Percentiles rank a stretch among this genome's conserved stretches.
Conservation (phyloP, 2,329 filamentous ascomycete species). For the Metarhizium sp. region DNA sequence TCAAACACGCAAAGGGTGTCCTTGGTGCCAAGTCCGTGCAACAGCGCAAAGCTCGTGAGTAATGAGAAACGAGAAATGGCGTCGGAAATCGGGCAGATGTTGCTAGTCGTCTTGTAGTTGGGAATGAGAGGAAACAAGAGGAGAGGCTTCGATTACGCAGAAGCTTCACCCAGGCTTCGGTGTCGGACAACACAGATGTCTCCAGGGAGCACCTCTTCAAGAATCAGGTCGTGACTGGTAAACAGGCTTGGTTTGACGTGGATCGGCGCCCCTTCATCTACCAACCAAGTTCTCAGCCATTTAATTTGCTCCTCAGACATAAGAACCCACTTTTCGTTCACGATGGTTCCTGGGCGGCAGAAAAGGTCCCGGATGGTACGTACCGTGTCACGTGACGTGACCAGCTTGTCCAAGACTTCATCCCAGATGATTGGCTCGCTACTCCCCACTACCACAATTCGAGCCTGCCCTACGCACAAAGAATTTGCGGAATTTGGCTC, state of each 20-base stretch:
- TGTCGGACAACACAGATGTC: neutral
- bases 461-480: slow-evolving; percentile 33
- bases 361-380: slow-evolving; percentile 1
- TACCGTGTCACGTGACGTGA: slow-evolving; percentile 16
- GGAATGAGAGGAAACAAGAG: neutral
- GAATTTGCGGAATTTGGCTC: slow-evolving; percentile 30
- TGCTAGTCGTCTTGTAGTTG: neutral
- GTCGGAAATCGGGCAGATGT: neutral
- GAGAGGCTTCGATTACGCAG: neutral
- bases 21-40: slow-evolving; percentile 1
- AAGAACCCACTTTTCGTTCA: neutral
- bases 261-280: slow-evolving; percentile 3
- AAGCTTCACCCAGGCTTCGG: neutral
- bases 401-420: neutral
- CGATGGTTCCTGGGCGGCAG: neutral
- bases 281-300: slow-evolving; percentile 9
- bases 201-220: neutral
- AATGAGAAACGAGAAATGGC: neutral
- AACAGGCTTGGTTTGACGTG: slow-evolving; percentile 2
- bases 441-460: slow-evolving; percentile 22
- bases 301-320: slow-evolving; percentile 2
- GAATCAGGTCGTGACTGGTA: neutral
- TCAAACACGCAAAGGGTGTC: slow-evolving; percentile 1
- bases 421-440: slow-evolving; percentile 26
- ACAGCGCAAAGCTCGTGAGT: neutral